These are phyloP conservation scores for Astrothelium subdiscretum DNA, from an alignment of 495 filamentous ascomycete genomes.

Conservation along the genomic window DNA sequence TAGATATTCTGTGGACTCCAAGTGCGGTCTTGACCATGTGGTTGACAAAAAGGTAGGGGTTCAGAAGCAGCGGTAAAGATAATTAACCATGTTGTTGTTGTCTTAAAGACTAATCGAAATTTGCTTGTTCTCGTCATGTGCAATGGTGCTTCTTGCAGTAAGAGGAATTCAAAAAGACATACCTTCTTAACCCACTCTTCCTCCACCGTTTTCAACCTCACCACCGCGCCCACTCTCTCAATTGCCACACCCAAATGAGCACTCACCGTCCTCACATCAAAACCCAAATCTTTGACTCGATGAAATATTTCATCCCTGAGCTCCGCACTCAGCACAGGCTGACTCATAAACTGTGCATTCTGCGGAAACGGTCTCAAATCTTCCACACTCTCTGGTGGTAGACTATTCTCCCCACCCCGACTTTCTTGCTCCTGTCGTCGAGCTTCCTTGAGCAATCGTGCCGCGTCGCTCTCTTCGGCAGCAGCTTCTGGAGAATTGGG, in stretches of 20 bases:
- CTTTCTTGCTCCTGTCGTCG: slow-evolving; percentile 11
- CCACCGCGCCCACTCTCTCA: slow-evolving; percentile 76
- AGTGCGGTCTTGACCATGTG: no score
- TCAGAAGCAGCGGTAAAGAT: no score
- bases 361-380: slow-evolving; percentile 57
- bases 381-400: slow-evolving; percentile 27
- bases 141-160: slow-evolving; percentile 18
- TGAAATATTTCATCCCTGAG: slow-evolving; percentile 65
- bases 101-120: slow-evolving; percentile 99
- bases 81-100: slow-evolving; percentile 52
- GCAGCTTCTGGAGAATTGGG: slow-evolving; percentile 4
- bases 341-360: slow-evolving; percentile 59
- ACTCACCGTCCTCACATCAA: slow-evolving; percentile 67
- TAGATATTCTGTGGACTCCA: no score
- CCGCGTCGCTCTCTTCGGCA: slow-evolving; percentile 18
- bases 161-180: slow-evolving; percentile 27
- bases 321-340: slow-evolving; percentile 63
- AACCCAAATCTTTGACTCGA: slow-evolving; percentile 48
- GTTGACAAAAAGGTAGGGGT: no score
- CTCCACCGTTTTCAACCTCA: slow-evolving; percentile 79
- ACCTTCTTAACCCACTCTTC: slow-evolving; percentile 64
- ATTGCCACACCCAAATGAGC: slow-evolving; percentile 69
- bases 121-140: slow-evolving; percentile 64
- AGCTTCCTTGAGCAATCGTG: slow-evolving; percentile 7
- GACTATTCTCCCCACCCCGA: slow-evolving; percentile 7